Evolutionary conservation across 495 filamentous ascomycete species (phyloP), one percentile per base, ranked within the genome.

Genomic region (Clohesyomyces aquaticus): DNA sequence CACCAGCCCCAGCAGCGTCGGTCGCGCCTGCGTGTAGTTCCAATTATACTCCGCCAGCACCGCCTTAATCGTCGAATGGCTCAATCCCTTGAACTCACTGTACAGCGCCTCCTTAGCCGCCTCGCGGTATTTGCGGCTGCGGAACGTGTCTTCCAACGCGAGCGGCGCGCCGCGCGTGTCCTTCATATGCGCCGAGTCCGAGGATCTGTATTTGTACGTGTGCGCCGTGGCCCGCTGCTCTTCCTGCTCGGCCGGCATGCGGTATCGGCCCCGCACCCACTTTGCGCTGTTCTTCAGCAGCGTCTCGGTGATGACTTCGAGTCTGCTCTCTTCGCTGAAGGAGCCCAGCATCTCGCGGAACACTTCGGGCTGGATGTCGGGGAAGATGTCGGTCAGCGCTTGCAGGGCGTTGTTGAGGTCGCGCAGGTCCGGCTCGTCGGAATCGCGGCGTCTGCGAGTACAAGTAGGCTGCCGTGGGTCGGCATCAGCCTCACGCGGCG

Each of bases 31-130:
- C 3, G 85, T 81, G 70, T 98, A 98, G 28, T 87, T 91, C 73
- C 88, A 89, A 72, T 98, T 98, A 67, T 83, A 83, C 73, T 98
- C 94, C 22, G 93, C 93, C 48, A 98, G 80, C 1, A 98, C 92
- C 8, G 88, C 93, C 42, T 90, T 86, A 66, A 98, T 87, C 2
- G 91, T 85, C 46, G 91, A 93, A 55, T 82, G 84, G 32, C 87
- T 88, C 12, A 98, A 77, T 21, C 83, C 84, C 65, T 85, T 89
- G 79, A 96, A 98, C 72, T 98, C 94, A 47, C 91, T 88, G 69
- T 75, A 77, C 60, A 89, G 73, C 10, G 76, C 71, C 28, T 70
- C 66, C 72, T 84, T 87, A 10, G 89, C 90, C 9, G 91, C 87
- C 52, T 77, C 74, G 72, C 86, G 90, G 77, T 97, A 98, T 56